A percentile compares a stretch with the other conserved stretches of the same genome.
Conservation (phyloP, 2,329 filamentous ascomycete genomes). For the Sporothrix protearum region DNA sequence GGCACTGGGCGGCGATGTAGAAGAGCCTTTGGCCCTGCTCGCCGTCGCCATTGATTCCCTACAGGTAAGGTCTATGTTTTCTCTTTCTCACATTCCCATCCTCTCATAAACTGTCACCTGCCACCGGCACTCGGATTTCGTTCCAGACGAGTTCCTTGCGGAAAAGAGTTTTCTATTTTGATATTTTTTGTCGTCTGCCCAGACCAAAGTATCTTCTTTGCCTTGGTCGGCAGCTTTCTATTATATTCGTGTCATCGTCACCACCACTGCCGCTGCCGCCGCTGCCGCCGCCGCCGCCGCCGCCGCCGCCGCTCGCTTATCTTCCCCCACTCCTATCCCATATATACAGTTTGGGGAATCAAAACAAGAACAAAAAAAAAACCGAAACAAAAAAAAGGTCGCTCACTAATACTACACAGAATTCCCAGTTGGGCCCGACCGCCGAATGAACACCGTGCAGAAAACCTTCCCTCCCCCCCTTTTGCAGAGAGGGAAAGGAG, state of each 20-base stretch:
- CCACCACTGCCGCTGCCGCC: not conserved
- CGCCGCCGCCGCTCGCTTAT: not conserved
- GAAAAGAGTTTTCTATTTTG: slow-evolving; percentile 19
- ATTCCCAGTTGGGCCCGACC: slow-evolving; percentile 2
- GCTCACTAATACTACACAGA: slow-evolving; percentile 26
- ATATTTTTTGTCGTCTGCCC: slow-evolving; percentile 20
- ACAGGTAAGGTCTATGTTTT: not conserved
- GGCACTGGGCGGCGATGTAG: not conserved
- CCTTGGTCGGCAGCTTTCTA: slow-evolving; percentile 17
- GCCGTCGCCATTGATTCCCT: not conserved
- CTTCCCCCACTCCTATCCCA: not conserved
- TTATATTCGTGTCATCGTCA: slow-evolving; percentile 18
- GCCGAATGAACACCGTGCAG: slow-evolving; percentile 25
- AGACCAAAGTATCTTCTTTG: not conserved
- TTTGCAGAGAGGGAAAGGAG: slow-evolving; percentile 1
- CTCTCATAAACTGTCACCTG: not conserved
- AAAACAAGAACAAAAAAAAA: no score
- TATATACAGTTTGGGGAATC: not conserved
- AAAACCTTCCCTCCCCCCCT: not conserved
- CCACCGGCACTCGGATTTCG: not conserved
- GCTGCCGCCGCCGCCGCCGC: not conserved
- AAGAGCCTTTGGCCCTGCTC: not conserved
- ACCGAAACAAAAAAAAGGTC: slow-evolving; percentile 6
- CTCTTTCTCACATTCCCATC: not conserved
- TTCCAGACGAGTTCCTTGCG: not conserved